Conservation (phyloP, 129 eudicot species). For the Saussurea involucrata region DNA sequence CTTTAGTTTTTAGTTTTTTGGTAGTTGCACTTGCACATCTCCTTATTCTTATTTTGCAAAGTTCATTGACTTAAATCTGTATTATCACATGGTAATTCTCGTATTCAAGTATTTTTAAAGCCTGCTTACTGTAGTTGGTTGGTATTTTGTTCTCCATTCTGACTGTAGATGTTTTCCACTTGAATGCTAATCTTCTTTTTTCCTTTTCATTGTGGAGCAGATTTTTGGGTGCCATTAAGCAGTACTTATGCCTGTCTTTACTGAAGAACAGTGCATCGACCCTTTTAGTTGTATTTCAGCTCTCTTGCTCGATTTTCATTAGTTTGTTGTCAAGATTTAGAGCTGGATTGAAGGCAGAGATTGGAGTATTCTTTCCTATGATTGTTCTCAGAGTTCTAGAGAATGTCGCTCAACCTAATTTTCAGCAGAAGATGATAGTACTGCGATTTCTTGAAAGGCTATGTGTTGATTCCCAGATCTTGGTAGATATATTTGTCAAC, state of each 20-base stretch:
- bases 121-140: background rate
- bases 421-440: slow-evolving; percentile 89
- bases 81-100: background rate
- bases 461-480: slow-evolving; percentile 86
- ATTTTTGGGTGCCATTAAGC: slow-evolving; percentile 96
- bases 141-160: background rate
- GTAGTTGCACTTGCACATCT: slow-evolving; percentile 6
- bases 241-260: slow-evolving; percentile 89
- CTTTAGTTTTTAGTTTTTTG: background rate
- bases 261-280: slow-evolving; percentile 97
- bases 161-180: slow-evolving; percentile 4
- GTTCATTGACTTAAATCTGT: background rate
- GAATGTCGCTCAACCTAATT: slow-evolving; percentile 92
- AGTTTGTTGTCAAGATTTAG: slow-evolving; percentile 95
- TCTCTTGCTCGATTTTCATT: slow-evolving; percentile 95
- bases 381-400: slow-evolving; percentile 95
- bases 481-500: slow-evolving; percentile 93
- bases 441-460: slow-evolving; percentile 82
- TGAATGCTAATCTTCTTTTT: slow-evolving; percentile 6
- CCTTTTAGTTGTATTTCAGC: slow-evolving; percentile 89
- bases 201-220: slow-evolving; percentile 38
- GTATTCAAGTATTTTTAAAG: background rate
- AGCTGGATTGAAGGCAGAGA: slow-evolving; percentile 98
- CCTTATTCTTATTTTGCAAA: background rate
- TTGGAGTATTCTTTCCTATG: slow-evolving; percentile 98